Conservation (phyloP, 768 basidiomycete species). For the Dacryopinax spathularia region DNA sequence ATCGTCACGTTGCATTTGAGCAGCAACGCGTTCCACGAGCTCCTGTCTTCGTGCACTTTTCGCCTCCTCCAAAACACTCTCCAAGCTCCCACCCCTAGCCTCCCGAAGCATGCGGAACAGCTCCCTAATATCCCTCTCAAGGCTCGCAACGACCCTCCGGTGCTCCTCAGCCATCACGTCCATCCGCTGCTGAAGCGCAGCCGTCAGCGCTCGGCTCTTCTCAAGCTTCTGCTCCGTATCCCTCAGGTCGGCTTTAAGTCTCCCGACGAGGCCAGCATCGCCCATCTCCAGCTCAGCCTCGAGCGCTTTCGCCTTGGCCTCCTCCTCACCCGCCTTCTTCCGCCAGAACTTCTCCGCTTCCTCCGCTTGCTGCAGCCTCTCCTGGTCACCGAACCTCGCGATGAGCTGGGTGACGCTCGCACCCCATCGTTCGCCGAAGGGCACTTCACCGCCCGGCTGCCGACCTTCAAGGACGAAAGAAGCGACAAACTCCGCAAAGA, state of each 20-base stretch:
- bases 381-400: conserved; percentile 78
- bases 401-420: conserved; percentile 81
- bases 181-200: conserved; percentile 61
- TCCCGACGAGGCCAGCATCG: conserved; percentile 69
- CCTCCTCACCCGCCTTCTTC: conserved; percentile 60
- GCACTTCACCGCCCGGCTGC: conserved; percentile 36
- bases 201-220: conserved; percentile 64
- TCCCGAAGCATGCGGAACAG: conserved; percentile 88
- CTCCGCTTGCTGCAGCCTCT: conserved; percentile 63
- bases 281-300: conserved; percentile 72
- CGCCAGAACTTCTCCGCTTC: conserved; percentile 61
- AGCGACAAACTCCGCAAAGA: conserved; percentile 77
- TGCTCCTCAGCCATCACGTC: conserved; percentile 35
- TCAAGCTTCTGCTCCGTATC: conserved; percentile 64
- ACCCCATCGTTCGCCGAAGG: conserved; percentile 67
- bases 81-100: conserved; percentile 53
- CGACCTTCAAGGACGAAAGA: conserved; percentile 90
- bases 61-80: conserved; percentile 61
- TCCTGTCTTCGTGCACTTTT: conserved; percentile 29
- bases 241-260: conserved; percentile 54
- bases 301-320: conserved; percentile 31
- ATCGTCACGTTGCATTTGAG: conserved; percentile 65
- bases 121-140: conserved; percentile 86
- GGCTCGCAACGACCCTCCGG: conserved; percentile 62
- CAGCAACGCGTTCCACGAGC: conserved; percentile 66